Base-by-base conservation (phyloP, 345 rosid species). In the Eucalyptus shirleyi region DNA sequence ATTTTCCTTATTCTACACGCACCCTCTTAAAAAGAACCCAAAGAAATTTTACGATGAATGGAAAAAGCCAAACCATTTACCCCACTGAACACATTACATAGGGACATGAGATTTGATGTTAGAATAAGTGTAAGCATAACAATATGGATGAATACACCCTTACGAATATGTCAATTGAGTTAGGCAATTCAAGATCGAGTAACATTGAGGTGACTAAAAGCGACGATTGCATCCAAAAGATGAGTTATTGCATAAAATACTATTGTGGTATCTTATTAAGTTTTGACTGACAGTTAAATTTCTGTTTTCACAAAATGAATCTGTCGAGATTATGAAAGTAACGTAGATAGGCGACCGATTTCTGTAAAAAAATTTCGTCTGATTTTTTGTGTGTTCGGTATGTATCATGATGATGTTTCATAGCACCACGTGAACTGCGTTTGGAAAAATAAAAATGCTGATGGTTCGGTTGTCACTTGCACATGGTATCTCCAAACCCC, bases 181-280 rank as follows among this genome's bases (percentile, higher is more conserved):
- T 53, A 60, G 69, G n/a, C 69, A 12, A 62, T 62, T 62, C 1
- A 5, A 62, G 72, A 28, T 60, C 4, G 16, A 60, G 32, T 28
- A 60, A 12, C 2, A 1, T 26, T 6, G 8, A 60, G 32, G 32
- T 5, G 7, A 60, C 3, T 3, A 26, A 26, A 7, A 59, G n/a
- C 2, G 0, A 8, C 0, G 15, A 26, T 11, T 26, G n/a, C 30
- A 59, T 26, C 1, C 3, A 0, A 59, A 12, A 59, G 67, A 26
- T 12, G 3, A 6, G 7, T 59, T 59, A n/a, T 59, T 12, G 16
- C 0, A 4, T 59, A 26, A 59, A 26, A 59, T 60, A 8, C 32
- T 60, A 5, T 12, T 60, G 12, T 3, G 7, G 8, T 60, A 12
- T 5, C 8, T 60, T 12, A 14, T 26, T 0, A 2, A 3, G 62